Evolutionary conservation across 352 stramenopile genomes (phyloP), one percentile per base, ranked within the genome.

Genomic region (Pythium aphanidermatum): DNA sequence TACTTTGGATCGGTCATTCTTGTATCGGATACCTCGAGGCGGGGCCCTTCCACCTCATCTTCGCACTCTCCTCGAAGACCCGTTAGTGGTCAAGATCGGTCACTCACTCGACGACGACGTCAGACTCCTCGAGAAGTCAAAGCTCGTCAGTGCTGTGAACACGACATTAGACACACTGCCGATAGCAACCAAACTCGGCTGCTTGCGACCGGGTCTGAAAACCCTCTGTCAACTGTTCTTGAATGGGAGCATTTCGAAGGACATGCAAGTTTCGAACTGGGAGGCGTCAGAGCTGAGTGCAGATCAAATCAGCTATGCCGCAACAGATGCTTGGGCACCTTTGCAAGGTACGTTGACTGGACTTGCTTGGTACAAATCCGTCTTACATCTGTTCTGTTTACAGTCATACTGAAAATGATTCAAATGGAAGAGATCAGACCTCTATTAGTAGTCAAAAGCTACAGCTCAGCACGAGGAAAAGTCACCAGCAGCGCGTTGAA

Each of bases 191-290:
- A 84, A 89, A 38, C 60, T 93, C 26, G 81, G 81, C 11, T 93
- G 81, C 32, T 51, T 81, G 13, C 72, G 79, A 26, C 81, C 81
- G 4, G 75, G 77, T 13, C 63, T 93, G 12, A 74, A 82, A 55
- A 90, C 75, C 19, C 61, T 85, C 16, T 83, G 71, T 25, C 72
- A 87, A 31, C 43, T 93, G n/a, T 91, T 90, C 59, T 60, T 89
- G 20, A 61, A 58, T 12, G 59, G 68, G 10, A 72, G 50, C 23
- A 79, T 93, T 43, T 80, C 76, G 26, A 93, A 93, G 51, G 68
- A 84, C 34, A 90, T 93, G 81, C 81, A 93, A 49, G 74, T 90
- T 16, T 93, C 81, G 14, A 75, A 93, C 55, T 93, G 78, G 81
- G 81, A 90, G 49, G 69, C 74, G 14, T 43, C 67, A 5, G 46